phyloP scores from a whole-genome alignment of 2,329 filamentous ascomycete genomes.

The Cephalotrichum gorgonifer region DNA sequence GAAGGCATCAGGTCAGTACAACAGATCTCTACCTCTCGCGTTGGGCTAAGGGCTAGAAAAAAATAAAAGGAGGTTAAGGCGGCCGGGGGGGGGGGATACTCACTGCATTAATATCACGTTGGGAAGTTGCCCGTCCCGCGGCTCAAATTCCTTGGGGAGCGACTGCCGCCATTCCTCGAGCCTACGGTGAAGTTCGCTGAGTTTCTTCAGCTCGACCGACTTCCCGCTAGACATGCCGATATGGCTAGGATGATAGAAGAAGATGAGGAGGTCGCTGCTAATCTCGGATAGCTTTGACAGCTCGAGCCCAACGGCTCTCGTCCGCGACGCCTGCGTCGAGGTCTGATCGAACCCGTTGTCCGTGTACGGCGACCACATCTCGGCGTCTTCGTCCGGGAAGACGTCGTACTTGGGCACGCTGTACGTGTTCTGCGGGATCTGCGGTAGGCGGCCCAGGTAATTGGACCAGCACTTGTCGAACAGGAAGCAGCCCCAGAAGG shows the following conservation, averaged over 20 bases:
- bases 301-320: conserved; percentile 70
- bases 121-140: conserved; percentile 79
- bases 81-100: conserved; percentile 26
- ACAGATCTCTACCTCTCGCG: too few species aligned
- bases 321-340: conserved; percentile 70
- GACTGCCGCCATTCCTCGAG: conserved; percentile 83
- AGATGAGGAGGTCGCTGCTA: conserved; percentile 76
- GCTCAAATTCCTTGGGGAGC: conserved; percentile 76
- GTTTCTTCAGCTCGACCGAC: conserved; percentile 76
- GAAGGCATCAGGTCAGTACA: neutral
- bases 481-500: conserved; percentile 96
- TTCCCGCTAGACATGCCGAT: conserved; percentile 59
- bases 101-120: conserved; percentile 77
- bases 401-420: conserved; percentile 86
- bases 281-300: conserved; percentile 83
- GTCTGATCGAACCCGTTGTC: conserved; percentile 68
- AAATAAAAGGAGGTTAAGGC: neutral
- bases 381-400: conserved; percentile 78
- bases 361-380: conserved; percentile 79
- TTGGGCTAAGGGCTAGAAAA: neutral
- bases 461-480: conserved; percentile 99
- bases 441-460: conserved; percentile 83
- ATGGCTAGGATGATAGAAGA: conserved; percentile 79
- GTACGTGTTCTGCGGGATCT: conserved; percentile 68
- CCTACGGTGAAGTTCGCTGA: conserved; percentile 82